Evolutionary conservation across 2,329 filamentous ascomycete genomes (phyloP).

Genomic region (Boeremia lycopersici): DNA sequence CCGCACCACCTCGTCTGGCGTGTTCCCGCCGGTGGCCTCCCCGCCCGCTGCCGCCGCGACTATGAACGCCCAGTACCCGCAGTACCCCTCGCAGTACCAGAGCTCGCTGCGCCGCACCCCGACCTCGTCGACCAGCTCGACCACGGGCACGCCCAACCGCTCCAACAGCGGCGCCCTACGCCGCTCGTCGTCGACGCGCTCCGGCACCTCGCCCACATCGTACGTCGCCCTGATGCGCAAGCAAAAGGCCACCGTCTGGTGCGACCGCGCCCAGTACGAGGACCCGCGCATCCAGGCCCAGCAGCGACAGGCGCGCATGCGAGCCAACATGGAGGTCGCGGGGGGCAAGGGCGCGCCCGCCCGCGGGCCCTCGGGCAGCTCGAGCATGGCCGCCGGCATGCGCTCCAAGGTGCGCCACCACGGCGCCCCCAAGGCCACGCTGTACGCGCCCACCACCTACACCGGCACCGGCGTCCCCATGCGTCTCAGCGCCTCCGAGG

Average conservation of each 20-base stretch:
- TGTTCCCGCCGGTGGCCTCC: conserved; percentile 32
- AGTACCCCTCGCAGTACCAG: conserved; percentile 44
- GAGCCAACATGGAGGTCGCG: conserved; percentile 82
- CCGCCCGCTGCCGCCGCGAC: conserved; percentile 28
- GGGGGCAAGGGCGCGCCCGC: conserved; percentile 58
- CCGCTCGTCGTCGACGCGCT: conserved; percentile 82
- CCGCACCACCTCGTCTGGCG: conserved; percentile 47
- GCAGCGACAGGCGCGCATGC: conserved; percentile 84
- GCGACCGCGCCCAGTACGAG: conserved; percentile 89
- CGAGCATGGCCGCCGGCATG: conserved; percentile 57
- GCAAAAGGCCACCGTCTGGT: conserved; percentile 98
- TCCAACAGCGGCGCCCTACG: conserved; percentile 63
- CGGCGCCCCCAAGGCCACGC: conserved; percentile 76
- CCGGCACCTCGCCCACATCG: conserved; percentile 67
- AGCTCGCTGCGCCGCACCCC: conserved; percentile 60
- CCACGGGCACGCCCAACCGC: conserved; percentile 55
- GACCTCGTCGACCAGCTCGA: conserved; percentile 73
- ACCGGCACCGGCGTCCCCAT: conserved; percentile 84
- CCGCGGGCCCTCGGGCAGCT: conserved; percentile 48
- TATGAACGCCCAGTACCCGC: conserved; percentile 41
- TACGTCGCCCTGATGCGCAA: conserved; percentile 96
- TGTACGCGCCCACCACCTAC: conserved; percentile 78
- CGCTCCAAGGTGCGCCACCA: conserved; percentile 88
- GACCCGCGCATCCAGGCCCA: conserved; percentile 83
- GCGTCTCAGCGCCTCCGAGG: conserved; percentile 91